Evolutionary conservation across 805 yeast genomes (phyloP), one percentile per base, ranked within the genome.

Genomic region (Candida chauliodis): DNA sequence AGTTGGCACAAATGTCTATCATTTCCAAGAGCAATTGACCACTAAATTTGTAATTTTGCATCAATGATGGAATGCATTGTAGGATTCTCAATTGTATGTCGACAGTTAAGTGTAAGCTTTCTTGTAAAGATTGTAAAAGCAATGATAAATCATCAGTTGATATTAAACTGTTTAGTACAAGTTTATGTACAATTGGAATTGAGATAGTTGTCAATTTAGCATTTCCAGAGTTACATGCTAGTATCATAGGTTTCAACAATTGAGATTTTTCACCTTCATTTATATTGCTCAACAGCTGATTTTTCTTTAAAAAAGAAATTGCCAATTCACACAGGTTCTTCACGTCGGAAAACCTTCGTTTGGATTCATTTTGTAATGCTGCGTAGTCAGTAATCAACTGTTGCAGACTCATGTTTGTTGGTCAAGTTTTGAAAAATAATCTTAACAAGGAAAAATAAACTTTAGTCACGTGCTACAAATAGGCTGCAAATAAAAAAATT

Each of bases 61-160:
- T 76, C 23, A 91, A 63, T 2, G 80, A 68, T 0, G 97, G 96
- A 16, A 91, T 66, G 9, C 86, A 69, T 61, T 91, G 99, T 26
- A 91, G 62, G 9, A 89, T 81, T 53, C 89, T 86, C 45, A 93
- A 71, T 58, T 91, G 97, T 32, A 87, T 82, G 29, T 90, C 97
- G 18, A 78, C 70, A 0, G 93, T 84, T 10, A 84, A 64, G 49
- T 79, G 80, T 0, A 91, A 76, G 0, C 95, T 86, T 41, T 85
- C 90, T 22, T 72, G 68, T 23, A 88, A 68, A 0, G 89, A 80
- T 27, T 78, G 82, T 15, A 91, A 61, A 5, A 91, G 69, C 5
- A 73, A 73, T 14, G 69, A 69, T 14, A 81, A 51, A 31, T 76
- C 69, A 3, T 66, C 61, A 0, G 66, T 61, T 0, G 90, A 80